Percentiles rank a stretch among this genome's conserved stretches.
phyloP scores from a whole-genome alignment of 768 basidiomycete genomes.

The Dentipellis sp. region DNA sequence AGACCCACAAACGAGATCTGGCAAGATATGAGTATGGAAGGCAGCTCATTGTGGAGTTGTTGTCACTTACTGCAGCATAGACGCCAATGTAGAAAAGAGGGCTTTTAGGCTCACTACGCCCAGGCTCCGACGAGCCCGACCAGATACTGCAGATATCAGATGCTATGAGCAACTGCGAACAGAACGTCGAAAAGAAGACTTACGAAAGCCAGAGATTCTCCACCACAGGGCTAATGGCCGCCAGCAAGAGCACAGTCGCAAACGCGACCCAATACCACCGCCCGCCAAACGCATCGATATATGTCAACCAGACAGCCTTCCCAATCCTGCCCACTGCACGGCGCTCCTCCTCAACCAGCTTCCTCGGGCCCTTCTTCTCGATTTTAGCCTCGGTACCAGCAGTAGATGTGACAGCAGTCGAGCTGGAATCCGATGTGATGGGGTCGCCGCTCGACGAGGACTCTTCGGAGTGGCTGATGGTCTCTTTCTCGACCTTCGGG shows the following conservation, averaged over 20 bases:
- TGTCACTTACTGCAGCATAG: conserved; percentile 50
- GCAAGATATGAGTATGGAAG: no score
- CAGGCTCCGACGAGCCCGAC: conserved; percentile 26
- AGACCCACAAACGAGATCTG: conserved; percentile 27
- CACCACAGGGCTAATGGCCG: conserved; percentile 32
- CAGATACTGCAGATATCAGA: conserved; percentile 22
- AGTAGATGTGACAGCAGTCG: conserved; percentile 28
- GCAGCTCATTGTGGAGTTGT: no score
- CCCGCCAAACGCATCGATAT: conserved; percentile 32
- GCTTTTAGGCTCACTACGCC: conserved; percentile 12
- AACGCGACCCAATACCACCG: conserved; percentile 32
- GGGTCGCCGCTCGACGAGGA: not conserved
- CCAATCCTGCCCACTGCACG: conserved; percentile 39
- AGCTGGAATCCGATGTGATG: conserved; percentile 30
- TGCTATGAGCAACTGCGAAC: not conserved
- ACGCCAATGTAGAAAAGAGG: conserved; percentile 54
- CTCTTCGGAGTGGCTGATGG: conserved; percentile 25
- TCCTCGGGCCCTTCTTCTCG: conserved; percentile 57
- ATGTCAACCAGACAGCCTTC: conserved; percentile 35
- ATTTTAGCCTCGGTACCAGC: conserved; percentile 18
- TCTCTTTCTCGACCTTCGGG: conserved; percentile 6
- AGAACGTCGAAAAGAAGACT: conserved; percentile 10
- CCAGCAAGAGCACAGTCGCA: conserved; percentile 23
- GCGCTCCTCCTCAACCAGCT: conserved; percentile 66
- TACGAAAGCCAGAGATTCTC: conserved; percentile 40